Evolutionary conservation across 805 yeast species (phyloP).

Genomic region (Grigorovia jiainica): DNA sequence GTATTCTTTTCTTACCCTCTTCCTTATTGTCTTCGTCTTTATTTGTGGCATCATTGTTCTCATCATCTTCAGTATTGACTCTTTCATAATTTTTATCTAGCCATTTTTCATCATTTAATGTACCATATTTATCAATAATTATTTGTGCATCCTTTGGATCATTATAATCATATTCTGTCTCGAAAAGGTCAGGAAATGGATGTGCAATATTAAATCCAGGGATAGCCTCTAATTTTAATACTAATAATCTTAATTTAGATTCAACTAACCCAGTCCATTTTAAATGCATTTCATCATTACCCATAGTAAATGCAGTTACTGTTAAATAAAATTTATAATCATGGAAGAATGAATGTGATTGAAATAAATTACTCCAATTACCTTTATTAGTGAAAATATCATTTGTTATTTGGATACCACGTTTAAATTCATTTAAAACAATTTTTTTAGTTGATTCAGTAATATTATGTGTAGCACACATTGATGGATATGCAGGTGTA

Average conservation of each 20-base stretch:
- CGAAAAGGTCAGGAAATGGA: constrained; percentile 77
- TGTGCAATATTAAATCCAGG: constrained; percentile 78
- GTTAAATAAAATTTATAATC: constrained; percentile 81
- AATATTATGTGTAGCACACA: constrained; percentile 98
- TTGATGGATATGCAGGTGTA: constrained; percentile 84
- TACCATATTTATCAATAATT: constrained; percentile 55
- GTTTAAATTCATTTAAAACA: constrained; percentile 64
- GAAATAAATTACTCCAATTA: constrained; percentile 67
- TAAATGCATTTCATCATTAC: constrained; percentile 69
- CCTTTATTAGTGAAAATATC: constrained; percentile 56
- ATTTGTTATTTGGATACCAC: constrained; percentile 65
- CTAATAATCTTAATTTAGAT: constrained; percentile 70
- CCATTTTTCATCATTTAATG: constrained; percentile 41
- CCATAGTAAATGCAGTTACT: constrained; percentile 66
- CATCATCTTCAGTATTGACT: background rate
- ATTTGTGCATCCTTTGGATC: constrained; percentile 47
- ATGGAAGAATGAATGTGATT: constrained; percentile 72
- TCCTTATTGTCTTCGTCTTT: constrained; percentile 31
- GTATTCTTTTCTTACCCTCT: constrained; percentile 33
- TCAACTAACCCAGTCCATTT: constrained; percentile 94
- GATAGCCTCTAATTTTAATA: constrained; percentile 70
- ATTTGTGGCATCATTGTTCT: constrained; percentile 13
- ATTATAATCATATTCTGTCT: constrained; percentile 39
- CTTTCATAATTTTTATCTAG: constrained; percentile 24
- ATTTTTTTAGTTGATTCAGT: constrained; percentile 80